Percentiles rank a stretch among this genome's conserved stretches.
Conservation (phyloP, 306 rosid species). For the Ammopiptanthus mongolicus region DNA sequence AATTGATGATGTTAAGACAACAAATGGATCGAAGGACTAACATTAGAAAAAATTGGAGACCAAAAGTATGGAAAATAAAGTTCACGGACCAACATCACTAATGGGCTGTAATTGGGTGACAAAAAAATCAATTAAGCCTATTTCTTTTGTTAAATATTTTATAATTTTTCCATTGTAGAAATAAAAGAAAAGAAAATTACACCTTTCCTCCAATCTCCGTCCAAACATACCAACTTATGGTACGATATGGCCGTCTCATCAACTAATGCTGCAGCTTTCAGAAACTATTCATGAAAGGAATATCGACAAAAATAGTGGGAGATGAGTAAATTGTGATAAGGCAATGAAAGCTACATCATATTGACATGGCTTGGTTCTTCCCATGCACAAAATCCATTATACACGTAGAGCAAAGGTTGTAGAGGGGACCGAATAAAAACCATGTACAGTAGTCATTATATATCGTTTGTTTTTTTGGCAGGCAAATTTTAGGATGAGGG, state of each 20-base stretch:
- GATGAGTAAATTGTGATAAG: conserved; percentile 20
- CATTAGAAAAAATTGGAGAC: too few species aligned
- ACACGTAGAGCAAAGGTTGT: conserved; percentile 11
- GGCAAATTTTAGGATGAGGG: too few species aligned
- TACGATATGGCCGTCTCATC: conserved; percentile 1
- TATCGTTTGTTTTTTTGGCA: too few species aligned
- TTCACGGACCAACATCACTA: too few species aligned
- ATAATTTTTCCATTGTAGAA: not conserved
- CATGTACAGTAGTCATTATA: conserved; percentile 28
- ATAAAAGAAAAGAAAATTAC: not conserved
- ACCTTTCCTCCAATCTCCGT: not conserved
- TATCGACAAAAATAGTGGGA: conserved; percentile 8
- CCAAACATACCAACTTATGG: not conserved
- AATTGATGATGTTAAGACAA: too few species aligned
- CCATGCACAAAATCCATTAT: conserved; percentile 9
- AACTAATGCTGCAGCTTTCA: conserved; percentile 22
- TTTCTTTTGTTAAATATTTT: not conserved
- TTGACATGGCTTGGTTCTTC: conserved; percentile 10
- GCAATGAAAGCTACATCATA: not conserved
- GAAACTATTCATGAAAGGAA: conserved; percentile 21
- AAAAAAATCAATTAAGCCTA: too few species aligned
- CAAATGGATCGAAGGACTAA: too few species aligned
- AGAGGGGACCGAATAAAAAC: conserved; percentile 30
- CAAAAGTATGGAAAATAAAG: too few species aligned
- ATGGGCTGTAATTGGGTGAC: too few species aligned